phyloP scores from a whole-genome alignment of 1,139 yeast genomes.

The Blastobotrys apis region DNA sequence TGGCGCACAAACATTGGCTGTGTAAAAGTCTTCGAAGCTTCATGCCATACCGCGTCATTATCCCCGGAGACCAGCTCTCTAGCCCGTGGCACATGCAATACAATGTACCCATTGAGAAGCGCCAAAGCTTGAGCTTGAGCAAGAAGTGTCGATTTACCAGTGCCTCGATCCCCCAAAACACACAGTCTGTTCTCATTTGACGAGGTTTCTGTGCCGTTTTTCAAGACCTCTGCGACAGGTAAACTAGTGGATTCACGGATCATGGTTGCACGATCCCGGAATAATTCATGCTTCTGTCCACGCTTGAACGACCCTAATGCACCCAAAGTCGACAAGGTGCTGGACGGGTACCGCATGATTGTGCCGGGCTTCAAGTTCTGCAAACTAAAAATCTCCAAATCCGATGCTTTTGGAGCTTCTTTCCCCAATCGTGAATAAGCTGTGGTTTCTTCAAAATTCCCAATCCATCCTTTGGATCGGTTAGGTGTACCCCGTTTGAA shows the following conservation, averaged over 20 bases:
- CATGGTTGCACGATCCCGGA: constrained; percentile 44
- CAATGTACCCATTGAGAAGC: constrained; percentile 46
- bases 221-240: constrained; percentile 31
- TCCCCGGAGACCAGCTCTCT: constrained; percentile 64
- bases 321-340: constrained; percentile 30
- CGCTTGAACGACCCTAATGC: constrained; percentile 45
- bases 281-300: constrained; percentile 51
- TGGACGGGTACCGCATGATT: constrained; percentile 25
- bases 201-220: constrained; percentile 24
- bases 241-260: constrained; percentile 38
- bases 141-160: constrained; percentile 73
- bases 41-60: constrained; percentile 59
- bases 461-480: constrained; percentile 30
- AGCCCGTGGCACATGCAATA: constrained; percentile 66
- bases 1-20: constrained; percentile 78
- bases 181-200: constrained; percentile 50
- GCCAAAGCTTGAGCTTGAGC: constrained; percentile 69
- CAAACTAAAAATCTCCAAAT: constrained; percentile 16
- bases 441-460: constrained; percentile 31
- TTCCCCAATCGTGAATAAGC: constrained; percentile 26
- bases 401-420: constrained; percentile 15
- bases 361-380: constrained; percentile 15
- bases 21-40: constrained; percentile 48
- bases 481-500: constrained; percentile 32
- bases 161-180: constrained; percentile 67